Base-by-base conservation (phyloP, 2,329 filamentous ascomycete species). In the Arthrobotrys pseudoclavata region DNA sequence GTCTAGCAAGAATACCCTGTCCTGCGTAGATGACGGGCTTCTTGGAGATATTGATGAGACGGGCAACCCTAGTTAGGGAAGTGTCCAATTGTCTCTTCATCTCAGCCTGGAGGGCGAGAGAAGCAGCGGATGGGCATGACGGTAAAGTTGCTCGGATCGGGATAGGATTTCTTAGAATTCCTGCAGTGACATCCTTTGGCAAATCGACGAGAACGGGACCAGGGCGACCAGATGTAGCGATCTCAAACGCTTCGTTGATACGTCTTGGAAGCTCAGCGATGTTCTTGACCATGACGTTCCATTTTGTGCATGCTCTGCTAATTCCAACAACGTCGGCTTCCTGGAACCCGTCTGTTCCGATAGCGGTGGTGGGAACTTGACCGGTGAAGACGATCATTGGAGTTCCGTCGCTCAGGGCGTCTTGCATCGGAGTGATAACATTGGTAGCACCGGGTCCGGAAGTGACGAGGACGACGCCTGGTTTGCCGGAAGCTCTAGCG, bases 271-370 rank as follows among this genome's bases (percentile, higher is more conserved):
- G 87, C 85, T 99, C 96, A 62, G 93, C 94, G 69, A 97, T 90
- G 84, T 91, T 95, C 88, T 96, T 97, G 60, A 97, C 93, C 94
- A 98, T 96, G 77, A 97, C 93, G 82, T 98, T 98, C 96, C 96
- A 99, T 87, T 98, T 98, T 81, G 94, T 97, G 87, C 94, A 97
- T 20, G 94, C 91, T 82, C 95, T 89, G 37, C 93, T 97, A 84
- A 99, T 98, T 81, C 95, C 95, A 76, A 97, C 87, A 40, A 97
- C 91, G 83, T 99, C 96, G 75, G 94, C 94, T 85, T 98, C 96
- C 84, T 99, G 96, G 88, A 98, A 98, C 70, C 94, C 93, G 84
- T 98, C 95, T 79, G 92, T 96, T 79, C 96, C 96, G 84, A 98
- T 97, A 68, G 93, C 92, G 55, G 88, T 90, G 40, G 95, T 98